Base-by-base conservation (phyloP, 2,329 filamentous ascomycete genomes). In the Alternaria viburni region DNA sequence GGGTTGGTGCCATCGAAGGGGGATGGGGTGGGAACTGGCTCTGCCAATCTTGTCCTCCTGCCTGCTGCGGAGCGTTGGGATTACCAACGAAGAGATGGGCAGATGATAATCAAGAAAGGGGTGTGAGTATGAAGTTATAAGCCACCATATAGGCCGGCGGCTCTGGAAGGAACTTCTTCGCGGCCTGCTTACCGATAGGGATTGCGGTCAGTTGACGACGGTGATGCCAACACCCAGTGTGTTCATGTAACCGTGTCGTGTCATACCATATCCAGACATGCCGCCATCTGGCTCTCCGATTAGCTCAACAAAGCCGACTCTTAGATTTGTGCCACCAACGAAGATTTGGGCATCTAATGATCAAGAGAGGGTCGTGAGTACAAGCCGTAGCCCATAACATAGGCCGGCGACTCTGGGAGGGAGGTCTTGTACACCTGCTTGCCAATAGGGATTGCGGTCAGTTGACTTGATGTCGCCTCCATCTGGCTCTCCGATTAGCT, bases 271-370 rank as follows among this genome's bases (percentile, higher is more conserved):
- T 23, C 23, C 23, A 23, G 23, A 23, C 23, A 23, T 25, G 23
- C 41, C 36, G 57, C 79, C 71, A 59, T 81, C 72, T 43, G 81
- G 79, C n/a, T 82, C 76, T 36, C 83, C 83, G 19, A 85, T 74
- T 25, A 91, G 79, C 71, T 91, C 88, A 57, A 91, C 84, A 68
- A 91, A 91, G 28, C 88, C 89, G 26, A 90, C 89, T 73, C 90
- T 84, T 49, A 92, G 81, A 69, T 92, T 91, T 7, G 89, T 90
- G 9, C 90, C 90, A 65, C 90, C 90, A 67, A 88, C 89, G 71
- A 70, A 67, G 59, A 71, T 83, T 32, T 32, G 30, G 30, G 30
- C 30, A 32, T 32, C 30, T 32, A 1, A 63, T 47, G 71, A 77
- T 7, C 77, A 71, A 23, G 74, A 75, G 49, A 74, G 61, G 61